These are phyloP conservation scores for Starmerella bombicola DNA, from an alignment of 805 yeast genomes.

Conservation along the genomic window DNA sequence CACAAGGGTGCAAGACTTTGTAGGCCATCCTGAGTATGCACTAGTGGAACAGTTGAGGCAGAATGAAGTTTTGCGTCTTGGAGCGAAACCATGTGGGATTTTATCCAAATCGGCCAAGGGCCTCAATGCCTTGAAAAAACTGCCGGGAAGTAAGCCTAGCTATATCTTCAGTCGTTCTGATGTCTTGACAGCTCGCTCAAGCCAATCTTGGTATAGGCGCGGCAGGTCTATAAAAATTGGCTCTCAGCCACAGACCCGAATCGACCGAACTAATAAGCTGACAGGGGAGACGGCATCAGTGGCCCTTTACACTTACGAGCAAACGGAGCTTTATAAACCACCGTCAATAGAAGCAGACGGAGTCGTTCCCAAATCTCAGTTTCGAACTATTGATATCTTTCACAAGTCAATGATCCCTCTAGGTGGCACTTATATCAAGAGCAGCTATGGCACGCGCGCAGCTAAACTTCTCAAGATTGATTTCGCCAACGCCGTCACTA, in stretches of 20 bases:
- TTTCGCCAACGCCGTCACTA: constrained; percentile 76
- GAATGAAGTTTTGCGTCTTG: constrained; percentile 61
- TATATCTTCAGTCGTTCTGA: constrained; percentile 49
- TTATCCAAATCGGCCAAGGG: constrained; percentile 38
- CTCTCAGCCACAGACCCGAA: constrained; percentile 43
- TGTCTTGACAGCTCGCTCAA: constrained; percentile 52
- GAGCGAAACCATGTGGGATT: constrained; percentile 56
- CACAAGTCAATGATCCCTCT: constrained; percentile 69
- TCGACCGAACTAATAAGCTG: constrained; percentile 22
- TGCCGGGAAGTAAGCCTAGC: constrained; percentile 24
- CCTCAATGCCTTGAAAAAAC: constrained; percentile 4
- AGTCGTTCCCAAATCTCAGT: constrained; percentile 57
- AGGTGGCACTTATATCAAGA: constrained; percentile 54
- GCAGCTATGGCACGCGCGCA: constrained; percentile 47
- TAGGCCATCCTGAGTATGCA: constrained; percentile 75
- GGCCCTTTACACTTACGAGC: constrained; percentile 56
- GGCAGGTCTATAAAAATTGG: constrained; percentile 71
- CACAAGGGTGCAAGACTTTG: constrained; percentile 64
- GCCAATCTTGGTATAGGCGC: constrained; percentile 73
- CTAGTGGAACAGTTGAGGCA: constrained; percentile 60
- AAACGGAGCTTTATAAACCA: constrained; percentile 61
- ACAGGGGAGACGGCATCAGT: constrained; percentile 21
- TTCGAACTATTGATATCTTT: constrained; percentile 74
- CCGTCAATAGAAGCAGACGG: constrained; percentile 51
- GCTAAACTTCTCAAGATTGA: constrained; percentile 60